phyloP scores from a whole-genome alignment of 176 grass and related monocot species.

The Panicum miliaceum region DNA sequence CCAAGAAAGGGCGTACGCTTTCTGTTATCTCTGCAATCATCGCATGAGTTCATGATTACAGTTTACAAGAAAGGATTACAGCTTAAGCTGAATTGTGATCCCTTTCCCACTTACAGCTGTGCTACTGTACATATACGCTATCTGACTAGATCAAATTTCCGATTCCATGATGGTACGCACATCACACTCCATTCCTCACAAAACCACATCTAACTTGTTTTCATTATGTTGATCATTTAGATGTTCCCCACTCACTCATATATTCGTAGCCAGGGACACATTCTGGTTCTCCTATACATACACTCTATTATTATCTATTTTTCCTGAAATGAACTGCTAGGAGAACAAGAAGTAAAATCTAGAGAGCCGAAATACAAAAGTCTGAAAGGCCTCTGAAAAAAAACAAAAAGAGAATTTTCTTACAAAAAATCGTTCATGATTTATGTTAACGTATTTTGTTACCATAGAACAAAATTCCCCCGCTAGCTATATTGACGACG shows the following conservation, averaged over 20 bases:
- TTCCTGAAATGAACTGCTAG: no score
- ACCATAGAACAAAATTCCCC: no score
- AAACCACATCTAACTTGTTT: not conserved
- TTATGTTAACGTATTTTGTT: not conserved
- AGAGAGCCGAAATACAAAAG: no score
- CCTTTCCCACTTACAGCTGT: not conserved
- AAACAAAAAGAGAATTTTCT: no score
- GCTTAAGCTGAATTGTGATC: not conserved
- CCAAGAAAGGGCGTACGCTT: constrained; percentile 21
- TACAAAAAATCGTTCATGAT: not conserved
- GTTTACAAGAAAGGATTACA: constrained; percentile 6
- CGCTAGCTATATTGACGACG: no score
- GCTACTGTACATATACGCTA: not conserved
- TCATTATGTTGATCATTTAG: not conserved
- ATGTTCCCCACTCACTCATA: not conserved
- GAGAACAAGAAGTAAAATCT: no score
- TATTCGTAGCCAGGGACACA: not conserved
- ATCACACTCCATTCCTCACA: not conserved
- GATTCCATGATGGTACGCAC: not conserved
- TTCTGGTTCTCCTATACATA: not conserved
- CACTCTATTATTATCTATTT: no score
- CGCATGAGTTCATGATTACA: not conserved
- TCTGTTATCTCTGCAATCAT: constrained; percentile 34
- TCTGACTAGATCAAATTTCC: not conserved
- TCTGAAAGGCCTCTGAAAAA: no score